These are phyloP conservation scores for Daldinia concentrica DNA, from an alignment of 495 filamentous ascomycete genomes.

Conservation along the genomic window DNA sequence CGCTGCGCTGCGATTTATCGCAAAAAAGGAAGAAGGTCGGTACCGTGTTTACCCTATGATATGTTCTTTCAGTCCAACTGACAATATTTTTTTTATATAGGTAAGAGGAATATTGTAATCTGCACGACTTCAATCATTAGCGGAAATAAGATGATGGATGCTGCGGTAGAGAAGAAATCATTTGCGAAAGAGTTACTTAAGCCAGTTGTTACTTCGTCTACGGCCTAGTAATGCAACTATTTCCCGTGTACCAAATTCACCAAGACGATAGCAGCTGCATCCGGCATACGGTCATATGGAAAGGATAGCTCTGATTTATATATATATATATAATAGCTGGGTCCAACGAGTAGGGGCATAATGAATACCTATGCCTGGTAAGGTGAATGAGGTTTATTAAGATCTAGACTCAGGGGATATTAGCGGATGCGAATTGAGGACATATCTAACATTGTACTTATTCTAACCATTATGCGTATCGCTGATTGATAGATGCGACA, in stretches of 20 bases:
- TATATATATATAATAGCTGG: conserved; percentile 31
- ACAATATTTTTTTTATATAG: conserved; percentile 52
- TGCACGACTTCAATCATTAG: conserved; percentile 91
- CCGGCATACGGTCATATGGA: background rate
- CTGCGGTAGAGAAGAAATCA: conserved; percentile 76
- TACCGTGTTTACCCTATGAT: conserved; percentile 4
- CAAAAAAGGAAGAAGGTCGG: conserved; percentile 81
- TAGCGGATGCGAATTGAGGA: conserved; percentile 26
- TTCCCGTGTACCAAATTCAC: background rate
- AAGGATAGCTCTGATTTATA: background rate
- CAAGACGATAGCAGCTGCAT: background rate
- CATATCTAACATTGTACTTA: conserved; percentile 3
- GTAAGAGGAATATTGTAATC: conserved; percentile 82
- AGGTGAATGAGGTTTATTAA: conserved; percentile 7
- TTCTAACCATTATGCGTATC: background rate
- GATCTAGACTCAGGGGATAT: conserved; percentile 22
- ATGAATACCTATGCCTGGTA: background rate
- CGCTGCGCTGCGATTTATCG: conserved; percentile 90
- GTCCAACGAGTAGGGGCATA: conserved; percentile 2
- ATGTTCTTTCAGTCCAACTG: conserved; percentile 26
- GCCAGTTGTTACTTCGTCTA: conserved; percentile 14
- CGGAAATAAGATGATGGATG: conserved; percentile 89
- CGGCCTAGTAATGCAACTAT: conserved; percentile 8
- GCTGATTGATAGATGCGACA: background rate
- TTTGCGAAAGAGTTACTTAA: conserved; percentile 62